Base-by-base conservation (phyloP, 2,329 filamentous ascomycete genomes). In the Verticillium dahliae region DNA sequence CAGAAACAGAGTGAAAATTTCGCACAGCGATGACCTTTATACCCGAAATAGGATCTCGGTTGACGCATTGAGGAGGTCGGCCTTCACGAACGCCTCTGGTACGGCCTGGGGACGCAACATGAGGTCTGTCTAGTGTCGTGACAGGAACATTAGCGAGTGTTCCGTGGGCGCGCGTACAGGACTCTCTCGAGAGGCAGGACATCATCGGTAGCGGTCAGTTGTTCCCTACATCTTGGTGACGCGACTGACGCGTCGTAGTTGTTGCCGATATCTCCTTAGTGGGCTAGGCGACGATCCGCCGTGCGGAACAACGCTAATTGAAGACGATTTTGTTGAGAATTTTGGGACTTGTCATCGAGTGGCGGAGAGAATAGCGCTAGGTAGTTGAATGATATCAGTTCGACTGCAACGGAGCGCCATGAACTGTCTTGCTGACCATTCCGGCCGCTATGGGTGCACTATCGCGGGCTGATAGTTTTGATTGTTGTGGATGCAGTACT, bases 281-380 rank as follows among this genome's bases (percentile, higher is more conserved):
- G 14, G 95, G 95, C 67, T 98, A 98, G 72, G 93, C 98, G 56
- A 99, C 95, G 1, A 99, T 99, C 69, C 81, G 98, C 75, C 81
- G 99, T 65, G 95, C 91, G 65, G 95, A 99, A 75, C 89, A 99
- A 73, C 95, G 95, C 6, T 98, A 94, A 94, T 75, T 98, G 69
- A 99, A 99, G 85, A 96, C 91, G 54, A 94, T 88, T 33, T 91
- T 98, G 88, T 76, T 99, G 70, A 94, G 91, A 1, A 84, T 97
- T 58, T 98, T 99, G 95, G 95, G 94, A 1, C 74, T 97, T 69
- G 87, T 96, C 78, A 94, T 97, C 33, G 89, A 99, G 57, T 74
- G 99, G 69, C 95, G 99, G 75, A 81, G 93, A 71, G 95, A 99
- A 80, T 97, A 79, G 67, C 15, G 9, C 18, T 27, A 31, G 2